Base-by-base conservation (phyloP, 495 filamentous ascomycete genomes). In the Hypomontagnella submonticulosa region DNA sequence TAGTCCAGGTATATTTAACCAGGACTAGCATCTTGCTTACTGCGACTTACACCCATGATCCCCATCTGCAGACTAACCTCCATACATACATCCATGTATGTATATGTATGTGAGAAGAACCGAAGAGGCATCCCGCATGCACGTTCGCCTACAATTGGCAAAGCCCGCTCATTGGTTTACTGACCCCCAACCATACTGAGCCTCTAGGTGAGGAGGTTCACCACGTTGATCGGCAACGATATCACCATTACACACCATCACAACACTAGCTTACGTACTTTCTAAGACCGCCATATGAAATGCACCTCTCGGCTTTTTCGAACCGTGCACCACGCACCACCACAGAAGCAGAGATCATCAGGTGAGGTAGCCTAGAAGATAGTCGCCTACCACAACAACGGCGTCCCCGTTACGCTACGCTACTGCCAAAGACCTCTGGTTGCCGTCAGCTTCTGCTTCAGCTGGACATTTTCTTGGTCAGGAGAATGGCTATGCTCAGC, bases 211-310 rank as follows among this genome's bases (percentile, higher is more conserved):
- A 68, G 41, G 15, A 38, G n/a, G 12, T 48, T 42, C 50, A 61
- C 60, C 51, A 68, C 42, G 48, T 36, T 60, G 54, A 68, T 68
- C 59, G 48, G 16, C 65, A 33, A 49, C 47, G 36, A 53, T 63
- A 68, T 38, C 36, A 42, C 41, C 51, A 16, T 52, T 30, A 56
- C 49, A 48, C 54, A 62, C 57, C 47, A 61, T 34, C 51, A 52
- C 51, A 56, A 46, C 40, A n/a, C 51, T 37, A 42, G 33, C 56
- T 60, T 51, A 49, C 38, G 37, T 61, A 52, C 19, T 34, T 15
- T 41, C 20, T 12, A 27, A 32, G 12, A 46, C 11, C 32, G 40
- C 16, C 33, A 13, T 30, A 30, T 20, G 42, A 53, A 47, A 44
- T 43, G 42, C 33, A 32, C 37, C 16, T 48, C 42, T 66, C 62